Evolutionary conservation across 305 asterid species (phyloP).

Genomic region (Fraxinus baroniana): DNA sequence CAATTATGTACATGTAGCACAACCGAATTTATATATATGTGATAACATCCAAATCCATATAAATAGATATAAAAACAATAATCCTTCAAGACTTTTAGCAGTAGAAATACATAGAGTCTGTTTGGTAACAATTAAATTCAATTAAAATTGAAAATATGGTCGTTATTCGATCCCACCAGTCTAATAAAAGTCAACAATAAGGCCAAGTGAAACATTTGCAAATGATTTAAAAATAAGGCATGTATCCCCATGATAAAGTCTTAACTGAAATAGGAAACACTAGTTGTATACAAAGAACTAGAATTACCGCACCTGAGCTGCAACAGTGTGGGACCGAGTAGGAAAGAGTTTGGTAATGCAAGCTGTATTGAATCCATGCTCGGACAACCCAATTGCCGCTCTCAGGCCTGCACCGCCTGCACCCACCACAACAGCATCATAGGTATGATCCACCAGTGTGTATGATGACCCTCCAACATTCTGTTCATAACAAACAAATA

Average conservation of each 20-base stretch:
- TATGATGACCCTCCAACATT: conserved; percentile 65
- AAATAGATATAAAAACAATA: too few relatives aligned
- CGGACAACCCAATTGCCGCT: conserved; percentile 97
- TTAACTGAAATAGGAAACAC: not conserved
- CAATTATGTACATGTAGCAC: too few relatives aligned
- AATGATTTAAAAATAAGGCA: not conserved
- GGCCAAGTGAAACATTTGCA: not conserved
- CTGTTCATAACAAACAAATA: conserved; percentile 32
- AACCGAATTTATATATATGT: too few relatives aligned
- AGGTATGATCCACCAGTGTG: conserved; percentile 94
- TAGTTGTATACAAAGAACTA: not conserved
- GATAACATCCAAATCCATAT: too few relatives aligned
- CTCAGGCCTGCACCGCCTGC: conserved; percentile 99
- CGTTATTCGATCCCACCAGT: too few relatives aligned
- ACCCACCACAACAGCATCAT: conserved; percentile 97
- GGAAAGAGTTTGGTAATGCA: conserved; percentile 97
- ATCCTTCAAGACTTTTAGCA: too few relatives aligned
- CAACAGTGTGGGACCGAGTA: conserved; percentile 99
- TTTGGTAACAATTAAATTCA: too few relatives aligned
- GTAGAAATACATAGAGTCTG: too few relatives aligned
- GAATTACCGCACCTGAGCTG: conserved; percentile 71
- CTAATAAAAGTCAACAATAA: too few relatives aligned
- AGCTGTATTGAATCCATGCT: conserved; percentile 98
- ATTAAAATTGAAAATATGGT: too few relatives aligned
- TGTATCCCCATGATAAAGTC: not conserved